phyloP scores from a whole-genome alignment of 2,329 filamentous ascomycete species.

The Exophiala bonariae region DNA sequence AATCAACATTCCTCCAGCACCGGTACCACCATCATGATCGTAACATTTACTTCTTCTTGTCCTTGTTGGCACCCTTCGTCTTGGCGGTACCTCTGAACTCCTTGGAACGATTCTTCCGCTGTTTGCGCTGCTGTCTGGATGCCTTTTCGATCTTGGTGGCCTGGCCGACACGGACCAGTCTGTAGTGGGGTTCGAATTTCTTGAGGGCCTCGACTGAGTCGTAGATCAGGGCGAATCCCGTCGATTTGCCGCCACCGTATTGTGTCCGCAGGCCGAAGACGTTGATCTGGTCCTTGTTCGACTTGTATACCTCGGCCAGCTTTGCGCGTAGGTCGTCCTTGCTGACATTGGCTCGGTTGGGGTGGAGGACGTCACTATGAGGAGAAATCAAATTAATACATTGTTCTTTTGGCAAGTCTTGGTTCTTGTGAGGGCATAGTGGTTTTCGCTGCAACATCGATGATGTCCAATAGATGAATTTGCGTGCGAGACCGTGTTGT shows the following conservation, averaged over 20 bases:
- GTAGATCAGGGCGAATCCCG: constrained; percentile 98
- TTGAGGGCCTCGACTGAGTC: constrained; percentile 97
- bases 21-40: constrained; percentile 24
- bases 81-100: constrained; percentile 97
- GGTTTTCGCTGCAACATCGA: background rate
- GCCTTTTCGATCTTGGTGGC: constrained; percentile 96
- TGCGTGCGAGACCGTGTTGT: too few relatives aligned
- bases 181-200: constrained; percentile 99
- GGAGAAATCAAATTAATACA: background rate
- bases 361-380: constrained; percentile 96
- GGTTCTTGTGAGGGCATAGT: background rate
- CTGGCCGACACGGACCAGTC: constrained; percentile 88
- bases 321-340: constrained; percentile 98
- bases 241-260: constrained; percentile 99
- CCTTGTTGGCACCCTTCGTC: constrained; percentile 98
- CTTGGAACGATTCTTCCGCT: constrained; percentile 99
- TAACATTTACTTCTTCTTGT: constrained; percentile 66
- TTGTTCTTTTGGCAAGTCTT: background rate
- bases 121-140: constrained; percentile 99
- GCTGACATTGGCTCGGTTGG: constrained; percentile 95
- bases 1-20: constrained; percentile 10
- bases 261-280: constrained; percentile 99
- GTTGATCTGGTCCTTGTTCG: constrained; percentile 93
- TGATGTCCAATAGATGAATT: background rate
- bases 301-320: constrained; percentile 95